Base-by-base conservation (phyloP, 441 rosid genomes). In the Erodium texanum region DNA sequence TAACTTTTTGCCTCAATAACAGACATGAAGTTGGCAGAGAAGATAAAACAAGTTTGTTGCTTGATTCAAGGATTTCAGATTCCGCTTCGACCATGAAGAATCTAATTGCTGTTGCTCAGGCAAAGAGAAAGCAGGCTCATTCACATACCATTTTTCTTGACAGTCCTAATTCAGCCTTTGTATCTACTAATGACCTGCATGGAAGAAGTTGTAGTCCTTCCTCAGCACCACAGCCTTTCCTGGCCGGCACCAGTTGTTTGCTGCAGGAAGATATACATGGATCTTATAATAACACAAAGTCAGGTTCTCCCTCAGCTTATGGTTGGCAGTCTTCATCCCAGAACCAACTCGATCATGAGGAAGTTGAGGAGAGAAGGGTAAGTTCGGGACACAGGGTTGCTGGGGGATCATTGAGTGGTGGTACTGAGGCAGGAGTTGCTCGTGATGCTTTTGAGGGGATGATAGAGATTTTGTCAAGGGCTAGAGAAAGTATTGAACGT, bases 371-470 rank as follows among this genome's bases (percentile, higher is more conserved):
- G 73, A 84, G 77, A 77, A 83, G 89, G 82, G 86, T 76, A 69
- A 83, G 91, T 79, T 85, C 96, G 23, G 96, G 84, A 52, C 85
- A 74, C 66, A 80, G 81, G 78, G 84, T 82, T 75, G 83, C 78
- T 71, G 94, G 87, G 68, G 88, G 88, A 62, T 89, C 98, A 62
- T 80, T 96, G 62, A 90, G 96, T 82, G 93, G 93, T 78, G 93
- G 89, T 66, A 93, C 96, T 71, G 99, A 96, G 78, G 98, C 96
- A 69, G 96, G 93, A 78, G 96, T 93, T 80, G 87, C 98, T 66
- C 96, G 98, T 38, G 99, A 96, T 83, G 96, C 98, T 76, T 90
- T 96, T 84, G 99, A 96, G 84, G 99, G 98, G 71, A 96, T 96
- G 99, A 78, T 93, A 76, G 99, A 93, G 89, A 96, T 98, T 64